Evolutionary conservation across 345 rosid species (phyloP), one percentile per base, ranked within the genome.

Genomic region (Rhodamnia argentea): DNA sequence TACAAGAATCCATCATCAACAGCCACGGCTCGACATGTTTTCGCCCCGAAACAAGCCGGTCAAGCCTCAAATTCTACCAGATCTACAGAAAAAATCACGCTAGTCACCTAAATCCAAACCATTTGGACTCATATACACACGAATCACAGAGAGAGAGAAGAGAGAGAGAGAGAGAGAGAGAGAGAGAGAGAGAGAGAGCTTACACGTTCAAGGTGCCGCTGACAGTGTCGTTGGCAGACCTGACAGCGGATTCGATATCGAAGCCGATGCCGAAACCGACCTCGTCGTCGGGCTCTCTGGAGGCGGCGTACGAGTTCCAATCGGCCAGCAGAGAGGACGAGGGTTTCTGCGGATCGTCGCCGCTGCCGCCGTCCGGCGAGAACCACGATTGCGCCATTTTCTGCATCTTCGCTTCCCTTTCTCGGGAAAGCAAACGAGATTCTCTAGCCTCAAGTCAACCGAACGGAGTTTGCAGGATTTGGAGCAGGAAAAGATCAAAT

Each of bases 161-260:
- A 64, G 74, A 62, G 74, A 40, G 58, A 14, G 57, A 55, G 26
- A 44, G 84, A 85, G 5, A 26, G 84, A 74, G 27, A 59, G 78
- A 82, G 52, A 42, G n/a, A n/a, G n/a, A n/a, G n/a, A 4, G 0
- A n/a, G 32, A 60, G 58, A 83, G 75, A 7, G 40, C 90, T 93
- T 88, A 96, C 99, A 93, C 97, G 54, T 86, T 91, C 92, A 96
- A 93, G 88, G 99, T 94, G 57, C 97, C 98, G 54, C 95, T 64
- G 88, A 96, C 94, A 58, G 94, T 91, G 85, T 94, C 96, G 86
- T 92, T 92, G 85, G 99, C 95, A 78, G 98, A 93, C 89, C 96
- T 91, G 89, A 95, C 95, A 50, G 99, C 97, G 55, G 98, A 83
- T 92, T 94, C 98, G 62, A 96, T 91, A 89, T 95, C 98, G 86